Percentiles rank a stretch among this genome's conserved stretches.
These are phyloP conservation scores for Diversispora eburnea DNA, from an alignment of 192 early-diverging fungal genomes.

Conservation along the genomic window DNA sequence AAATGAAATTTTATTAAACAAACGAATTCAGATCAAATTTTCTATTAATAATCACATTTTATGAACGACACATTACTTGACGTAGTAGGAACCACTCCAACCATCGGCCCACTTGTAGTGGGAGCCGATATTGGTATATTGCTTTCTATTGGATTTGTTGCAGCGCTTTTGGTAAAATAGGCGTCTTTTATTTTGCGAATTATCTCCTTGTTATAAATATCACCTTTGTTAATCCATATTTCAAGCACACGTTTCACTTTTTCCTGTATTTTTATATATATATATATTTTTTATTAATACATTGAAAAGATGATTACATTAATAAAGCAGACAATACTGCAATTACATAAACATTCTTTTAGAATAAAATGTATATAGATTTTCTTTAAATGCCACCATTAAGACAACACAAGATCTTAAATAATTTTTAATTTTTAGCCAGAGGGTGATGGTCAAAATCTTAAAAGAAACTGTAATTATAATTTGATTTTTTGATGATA, in stretches of 20 bases:
- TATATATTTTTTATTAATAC: constrained; percentile 6
- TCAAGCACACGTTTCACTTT: constrained; percentile 47
- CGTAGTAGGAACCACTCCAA: not conserved
- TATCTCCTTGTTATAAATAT: constrained; percentile 20
- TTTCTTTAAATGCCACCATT: too few species aligned
- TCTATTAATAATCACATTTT: not conserved
- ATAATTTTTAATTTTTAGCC: too few species aligned
- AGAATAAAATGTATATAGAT: too few species aligned
- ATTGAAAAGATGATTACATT: not conserved
- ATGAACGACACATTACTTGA: constrained; percentile 19
- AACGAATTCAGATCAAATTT: not conserved
- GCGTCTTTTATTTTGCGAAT: constrained; percentile 22
- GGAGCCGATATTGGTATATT: not conserved
- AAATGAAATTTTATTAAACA: not conserved
- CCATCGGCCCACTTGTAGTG: not conserved
- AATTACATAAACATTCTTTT: too few species aligned
- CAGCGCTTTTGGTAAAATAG: constrained; percentile 12
- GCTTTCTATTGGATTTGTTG: not conserved
- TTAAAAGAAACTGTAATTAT: too few species aligned
- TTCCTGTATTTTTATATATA: constrained; percentile 35
- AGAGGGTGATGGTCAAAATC: too few species aligned
- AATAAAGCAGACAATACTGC: too few species aligned
- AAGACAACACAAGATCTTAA: too few species aligned
- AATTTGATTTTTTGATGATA: too few species aligned
- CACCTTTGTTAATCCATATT: constrained; percentile 32